These are phyloP conservation scores for Forsythia viridissima DNA, from an alignment of 257 asterid genomes.

Conservation along the genomic window DNA sequence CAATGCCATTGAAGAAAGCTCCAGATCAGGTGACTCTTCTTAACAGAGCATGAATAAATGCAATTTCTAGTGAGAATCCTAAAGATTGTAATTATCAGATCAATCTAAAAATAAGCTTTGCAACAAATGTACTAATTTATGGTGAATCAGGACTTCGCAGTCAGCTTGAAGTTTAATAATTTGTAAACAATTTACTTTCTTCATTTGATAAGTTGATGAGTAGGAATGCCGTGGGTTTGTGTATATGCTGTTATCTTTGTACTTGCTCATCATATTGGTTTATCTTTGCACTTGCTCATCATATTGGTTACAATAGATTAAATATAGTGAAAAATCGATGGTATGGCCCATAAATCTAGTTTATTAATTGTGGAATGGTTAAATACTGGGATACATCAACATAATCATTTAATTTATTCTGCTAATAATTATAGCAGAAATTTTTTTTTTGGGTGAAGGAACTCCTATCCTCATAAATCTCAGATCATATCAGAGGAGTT, in stretches of 20 bases:
- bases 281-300: not conserved
- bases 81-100: not conserved
- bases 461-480: conserved; percentile 14
- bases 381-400: not conserved
- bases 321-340: not conserved
- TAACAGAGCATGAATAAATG: conserved; percentile 8
- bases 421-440: conserved; percentile 4
- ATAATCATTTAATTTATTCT: conserved; percentile 5
- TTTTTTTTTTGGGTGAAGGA: conserved; percentile 3
- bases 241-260: not conserved
- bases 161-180: not conserved
- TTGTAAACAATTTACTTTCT: not conserved
- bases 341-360: not conserved
- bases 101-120: not conserved
- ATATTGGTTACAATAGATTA: not conserved
- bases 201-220: not conserved
- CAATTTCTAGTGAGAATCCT: not conserved
- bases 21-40: conserved; percentile 82
- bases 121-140: not conserved
- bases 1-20: conserved; percentile 71
- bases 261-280: not conserved
- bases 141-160: not conserved
- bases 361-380: not conserved
- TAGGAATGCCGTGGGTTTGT: not conserved
- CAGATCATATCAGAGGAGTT: not conserved